Conservation (phyloP, 176 grass and related monocot genomes). For the Secale cereale region DNA sequence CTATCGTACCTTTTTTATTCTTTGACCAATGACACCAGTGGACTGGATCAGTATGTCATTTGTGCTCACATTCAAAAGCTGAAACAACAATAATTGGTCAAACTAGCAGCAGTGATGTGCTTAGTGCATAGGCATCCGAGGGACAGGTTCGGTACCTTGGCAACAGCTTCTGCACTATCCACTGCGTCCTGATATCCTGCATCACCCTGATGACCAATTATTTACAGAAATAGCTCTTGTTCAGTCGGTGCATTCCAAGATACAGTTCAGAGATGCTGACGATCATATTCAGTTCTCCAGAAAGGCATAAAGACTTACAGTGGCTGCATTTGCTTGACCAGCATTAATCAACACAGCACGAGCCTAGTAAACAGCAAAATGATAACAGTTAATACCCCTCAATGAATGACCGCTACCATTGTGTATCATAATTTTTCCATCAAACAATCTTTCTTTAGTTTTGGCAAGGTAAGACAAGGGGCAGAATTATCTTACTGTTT, state of each 20-base stretch:
- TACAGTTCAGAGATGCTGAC: background rate
- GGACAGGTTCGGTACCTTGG: conserved; percentile 50
- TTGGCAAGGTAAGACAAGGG: background rate
- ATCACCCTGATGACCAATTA: conserved; percentile 62
- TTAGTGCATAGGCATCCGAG: background rate
- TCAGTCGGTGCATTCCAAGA: background rate
- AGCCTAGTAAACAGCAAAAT: conserved; percentile 41
- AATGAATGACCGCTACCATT: background rate
- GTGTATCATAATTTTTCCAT: background rate
- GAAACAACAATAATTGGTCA: conserved; percentile 29
- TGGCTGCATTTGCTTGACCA: conserved; percentile 98
- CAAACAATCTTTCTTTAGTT: background rate
- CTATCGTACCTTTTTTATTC: conserved; percentile 82
- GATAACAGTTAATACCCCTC: background rate
- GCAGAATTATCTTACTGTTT: conserved; percentile 45
- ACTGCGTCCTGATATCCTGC: conserved; percentile 87
- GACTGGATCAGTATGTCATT: conserved; percentile 85
- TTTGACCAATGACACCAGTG: conserved; percentile 94
- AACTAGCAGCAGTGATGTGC: background rate
- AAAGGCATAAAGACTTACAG: conserved; percentile 68
- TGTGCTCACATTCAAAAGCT: conserved; percentile 68
- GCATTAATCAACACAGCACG: conserved; percentile 91
- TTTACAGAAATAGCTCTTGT: conserved; percentile 27
- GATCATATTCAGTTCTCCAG: conserved; percentile 9
- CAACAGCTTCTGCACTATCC: conserved; percentile 84